These are phyloP conservation scores for Erysimum pusillum DNA, from an alignment of 441 rosid species.

Conservation along the genomic window DNA sequence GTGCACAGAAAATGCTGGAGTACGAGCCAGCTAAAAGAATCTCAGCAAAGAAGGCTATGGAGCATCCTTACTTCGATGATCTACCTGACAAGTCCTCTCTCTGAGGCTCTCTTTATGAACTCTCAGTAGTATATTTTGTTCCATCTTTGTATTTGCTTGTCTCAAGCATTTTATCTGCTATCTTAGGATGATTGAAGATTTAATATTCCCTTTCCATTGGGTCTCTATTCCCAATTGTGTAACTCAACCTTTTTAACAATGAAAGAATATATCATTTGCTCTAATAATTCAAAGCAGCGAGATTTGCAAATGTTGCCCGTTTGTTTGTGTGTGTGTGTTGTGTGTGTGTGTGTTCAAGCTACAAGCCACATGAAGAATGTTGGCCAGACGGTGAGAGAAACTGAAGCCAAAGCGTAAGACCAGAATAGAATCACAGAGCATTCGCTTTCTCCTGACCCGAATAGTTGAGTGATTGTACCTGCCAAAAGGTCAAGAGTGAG, in stretches of 20 bases:
- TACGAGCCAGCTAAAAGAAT: conserved; percentile 90
- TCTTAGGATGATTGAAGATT: conserved; percentile 40
- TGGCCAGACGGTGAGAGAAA: conserved; percentile 77
- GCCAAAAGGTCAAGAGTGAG: conserved; percentile 32
- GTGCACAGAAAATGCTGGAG: conserved; percentile 89
- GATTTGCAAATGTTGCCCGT: not conserved
- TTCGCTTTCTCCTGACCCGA: conserved; percentile 70
- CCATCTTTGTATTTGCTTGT: conserved; percentile 40
- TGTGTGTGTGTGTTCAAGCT: conserved; percentile 36
- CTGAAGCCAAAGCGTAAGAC: conserved; percentile 66
- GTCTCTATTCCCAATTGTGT: conserved; percentile 36
- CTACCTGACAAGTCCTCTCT: conserved; percentile 64
- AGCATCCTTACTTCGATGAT: conserved; percentile 91
- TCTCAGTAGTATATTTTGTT: conserved; percentile 34
- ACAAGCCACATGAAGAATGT: conserved; percentile 80
- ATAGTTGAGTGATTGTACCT: conserved; percentile 84
- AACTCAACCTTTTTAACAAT: conserved; percentile 35
- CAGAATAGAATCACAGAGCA: conserved; percentile 80
- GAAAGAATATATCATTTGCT: conserved; percentile 33
- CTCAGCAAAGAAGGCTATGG: conserved; percentile 97
- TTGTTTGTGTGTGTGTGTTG: not conserved
- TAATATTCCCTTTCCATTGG: conserved; percentile 17
- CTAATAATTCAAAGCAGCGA: conserved; percentile 7
- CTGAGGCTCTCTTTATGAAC: conserved; percentile 46
- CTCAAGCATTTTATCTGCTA: conserved; percentile 46